These are phyloP conservation scores for Dryadomyces sulphureus DNA, from an alignment of 2,329 filamentous ascomycete genomes.

Conservation along the genomic window DNA sequence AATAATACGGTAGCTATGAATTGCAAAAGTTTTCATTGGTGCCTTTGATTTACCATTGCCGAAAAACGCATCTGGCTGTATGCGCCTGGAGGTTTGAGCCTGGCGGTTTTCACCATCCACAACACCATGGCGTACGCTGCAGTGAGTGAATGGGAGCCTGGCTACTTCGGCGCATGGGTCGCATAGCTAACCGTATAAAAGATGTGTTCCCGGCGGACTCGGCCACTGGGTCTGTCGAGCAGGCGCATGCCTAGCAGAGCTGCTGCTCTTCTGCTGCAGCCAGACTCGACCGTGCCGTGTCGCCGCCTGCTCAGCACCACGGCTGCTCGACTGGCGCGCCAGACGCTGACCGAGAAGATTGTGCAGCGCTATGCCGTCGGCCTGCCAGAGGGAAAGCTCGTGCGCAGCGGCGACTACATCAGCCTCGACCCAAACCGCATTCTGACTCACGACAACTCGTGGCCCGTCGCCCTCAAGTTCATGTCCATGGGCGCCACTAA, in stretches of 20 bases:
- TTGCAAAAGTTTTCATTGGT: not conserved
- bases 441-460: slow-evolving; percentile 62
- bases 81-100: too few relatives aligned
- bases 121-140: too few relatives aligned
- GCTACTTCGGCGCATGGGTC: too few relatives aligned
- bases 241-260: slow-evolving; percentile 86
- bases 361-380: slow-evolving; percentile 50
- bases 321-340: too few relatives aligned
- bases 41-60: not conserved
- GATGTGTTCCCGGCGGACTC: too few relatives aligned
- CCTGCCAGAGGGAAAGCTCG: slow-evolving; percentile 57
- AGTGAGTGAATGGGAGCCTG: too few relatives aligned
- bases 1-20: not conserved
- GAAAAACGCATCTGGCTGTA: too few relatives aligned
- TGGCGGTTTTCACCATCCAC: too few relatives aligned
- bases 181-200: too few relatives aligned
- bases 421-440: slow-evolving; percentile 55
- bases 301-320: too few relatives aligned
- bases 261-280: too few relatives aligned
- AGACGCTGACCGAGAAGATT: slow-evolving; percentile 78
- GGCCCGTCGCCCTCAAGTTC: slow-evolving; percentile 48
- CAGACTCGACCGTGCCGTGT: too few relatives aligned
- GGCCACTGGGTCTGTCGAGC: slow-evolving; percentile 17
- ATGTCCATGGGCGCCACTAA: slow-evolving; percentile 67
- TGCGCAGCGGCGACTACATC: slow-evolving; percentile 73